Conservation (phyloP, 805 yeast species). For the Suhomyces sp. region DNA sequence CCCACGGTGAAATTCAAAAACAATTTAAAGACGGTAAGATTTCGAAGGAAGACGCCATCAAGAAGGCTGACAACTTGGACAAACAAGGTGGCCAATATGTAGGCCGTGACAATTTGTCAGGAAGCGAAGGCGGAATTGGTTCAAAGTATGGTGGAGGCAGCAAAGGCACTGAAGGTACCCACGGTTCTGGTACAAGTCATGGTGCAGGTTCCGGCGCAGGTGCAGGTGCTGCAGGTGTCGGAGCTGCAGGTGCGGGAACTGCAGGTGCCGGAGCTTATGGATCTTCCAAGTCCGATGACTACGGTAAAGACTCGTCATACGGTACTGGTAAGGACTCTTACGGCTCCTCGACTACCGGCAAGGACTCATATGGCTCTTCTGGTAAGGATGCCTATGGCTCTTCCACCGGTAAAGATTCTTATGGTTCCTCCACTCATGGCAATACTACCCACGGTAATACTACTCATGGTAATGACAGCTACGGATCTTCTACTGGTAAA, state of each 20-base stretch:
- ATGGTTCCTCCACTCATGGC: slow-evolving; percentile 15
- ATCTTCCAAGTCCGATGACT: neutral
- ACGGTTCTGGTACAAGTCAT: slow-evolving; percentile 6
- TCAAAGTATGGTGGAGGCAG: slow-evolving; percentile 19
- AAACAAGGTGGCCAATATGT: slow-evolving; percentile 15
- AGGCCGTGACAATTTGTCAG: slow-evolving; percentile 13
- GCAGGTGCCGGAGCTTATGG: slow-evolving; percentile 12
- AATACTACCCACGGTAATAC: slow-evolving; percentile 1
- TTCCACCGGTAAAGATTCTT: slow-evolving; percentile 12
- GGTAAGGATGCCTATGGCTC: slow-evolving; percentile 17
- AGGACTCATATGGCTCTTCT: slow-evolving; percentile 14
- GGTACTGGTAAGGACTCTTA: slow-evolving; percentile 5
- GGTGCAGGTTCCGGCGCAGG: slow-evolving; percentile 2
- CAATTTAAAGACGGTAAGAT: slow-evolving; percentile 30
- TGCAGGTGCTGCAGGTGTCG: slow-evolving; percentile 4
- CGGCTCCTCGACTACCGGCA: slow-evolving; percentile 7
- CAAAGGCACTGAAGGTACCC: slow-evolving; percentile 1
- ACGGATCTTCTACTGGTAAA: slow-evolving; percentile 8
- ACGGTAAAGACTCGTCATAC: neutral
- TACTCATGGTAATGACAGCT: slow-evolving; percentile 7
- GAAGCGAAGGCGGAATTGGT: slow-evolving; percentile 28
- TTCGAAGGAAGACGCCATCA: slow-evolving; percentile 26
- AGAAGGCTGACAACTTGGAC: slow-evolving; percentile 28
- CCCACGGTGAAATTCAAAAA: slow-evolving; percentile 25
- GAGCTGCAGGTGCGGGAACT: slow-evolving; percentile 5